phyloP scores from a whole-genome alignment of 2,329 filamentous ascomycete genomes.

The Epichloe aotearoae region DNA sequence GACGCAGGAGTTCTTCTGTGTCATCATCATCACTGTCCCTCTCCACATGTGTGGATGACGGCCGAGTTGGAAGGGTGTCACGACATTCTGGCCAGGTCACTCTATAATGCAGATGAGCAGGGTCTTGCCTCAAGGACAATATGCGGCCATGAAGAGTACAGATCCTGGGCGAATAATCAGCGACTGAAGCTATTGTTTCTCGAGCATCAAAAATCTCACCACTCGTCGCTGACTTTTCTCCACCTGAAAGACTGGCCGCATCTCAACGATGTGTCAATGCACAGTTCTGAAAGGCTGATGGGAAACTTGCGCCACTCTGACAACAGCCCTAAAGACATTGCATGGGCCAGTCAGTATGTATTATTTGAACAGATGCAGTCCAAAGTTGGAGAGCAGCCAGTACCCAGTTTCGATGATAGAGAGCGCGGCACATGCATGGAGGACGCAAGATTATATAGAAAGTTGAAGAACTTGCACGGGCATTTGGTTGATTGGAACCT shows the following conservation, averaged over 20 bases:
- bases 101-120: constrained; percentile 65
- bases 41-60: constrained; percentile 1
- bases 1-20: constrained; percentile 57
- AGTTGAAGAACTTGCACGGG: too few species aligned
- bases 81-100: constrained; percentile 42
- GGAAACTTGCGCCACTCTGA: constrained; percentile 81
- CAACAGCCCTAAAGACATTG: constrained; percentile 32
- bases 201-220: constrained; percentile 35
- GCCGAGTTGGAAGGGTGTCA: constrained; percentile 7
- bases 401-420: too few species aligned
- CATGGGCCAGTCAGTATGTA: not conserved
- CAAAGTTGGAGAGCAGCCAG: too few species aligned
- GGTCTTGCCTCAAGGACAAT: constrained; percentile 72
- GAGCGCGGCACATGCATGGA: too few species aligned
- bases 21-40: constrained; percentile 39
- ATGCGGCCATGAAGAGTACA: constrained; percentile 79
- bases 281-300: constrained; percentile 70
- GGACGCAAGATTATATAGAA: too few species aligned
- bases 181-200: not conserved
- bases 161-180: constrained; percentile 35
- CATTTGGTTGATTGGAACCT: not conserved
- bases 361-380: too few species aligned
- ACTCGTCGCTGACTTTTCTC: constrained; percentile 75
- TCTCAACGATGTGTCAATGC: constrained; percentile 83
- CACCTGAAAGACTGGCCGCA: constrained; percentile 97